These are phyloP conservation scores for Aspergillus caelatus DNA, from an alignment of 2,329 filamentous ascomycete species.

Conservation along the genomic window DNA sequence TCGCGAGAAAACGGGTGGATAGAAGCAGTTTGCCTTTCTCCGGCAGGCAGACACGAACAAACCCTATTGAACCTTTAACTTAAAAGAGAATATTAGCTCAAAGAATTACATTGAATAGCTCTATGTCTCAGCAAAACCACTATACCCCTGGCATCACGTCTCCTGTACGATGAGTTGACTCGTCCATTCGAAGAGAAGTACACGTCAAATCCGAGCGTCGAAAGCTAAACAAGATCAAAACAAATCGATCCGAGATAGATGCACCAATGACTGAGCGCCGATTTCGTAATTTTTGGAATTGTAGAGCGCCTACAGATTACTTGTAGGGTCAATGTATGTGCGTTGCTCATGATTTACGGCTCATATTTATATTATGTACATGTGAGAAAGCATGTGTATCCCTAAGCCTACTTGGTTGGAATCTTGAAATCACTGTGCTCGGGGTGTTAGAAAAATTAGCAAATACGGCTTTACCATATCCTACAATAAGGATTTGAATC, in stretches of 20 bases:
- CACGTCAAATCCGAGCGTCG: not conserved
- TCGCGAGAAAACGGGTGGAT: not conserved
- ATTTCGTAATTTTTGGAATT: not conserved
- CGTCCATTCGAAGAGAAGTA: not conserved
- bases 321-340: not conserved
- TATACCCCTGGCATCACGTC: not conserved
- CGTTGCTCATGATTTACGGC: not conserved
- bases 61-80: not conserved
- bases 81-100: not conserved
- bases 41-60: not conserved
- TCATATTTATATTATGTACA: not conserved
- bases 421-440: not conserved
- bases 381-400: not conserved
- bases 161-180: not conserved
- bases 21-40: not conserved
- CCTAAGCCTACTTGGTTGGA: not conserved
- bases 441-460: not conserved
- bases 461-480: not conserved
- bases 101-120: not conserved
- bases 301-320: not conserved
- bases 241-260: not conserved
- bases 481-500: not conserved
- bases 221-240: not conserved
- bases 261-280: not conserved
- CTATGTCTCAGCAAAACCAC: not conserved